These are phyloP conservation scores for Panicum virgatum DNA, from an alignment of 202 grass and related monocot species.

Conservation along the genomic window DNA sequence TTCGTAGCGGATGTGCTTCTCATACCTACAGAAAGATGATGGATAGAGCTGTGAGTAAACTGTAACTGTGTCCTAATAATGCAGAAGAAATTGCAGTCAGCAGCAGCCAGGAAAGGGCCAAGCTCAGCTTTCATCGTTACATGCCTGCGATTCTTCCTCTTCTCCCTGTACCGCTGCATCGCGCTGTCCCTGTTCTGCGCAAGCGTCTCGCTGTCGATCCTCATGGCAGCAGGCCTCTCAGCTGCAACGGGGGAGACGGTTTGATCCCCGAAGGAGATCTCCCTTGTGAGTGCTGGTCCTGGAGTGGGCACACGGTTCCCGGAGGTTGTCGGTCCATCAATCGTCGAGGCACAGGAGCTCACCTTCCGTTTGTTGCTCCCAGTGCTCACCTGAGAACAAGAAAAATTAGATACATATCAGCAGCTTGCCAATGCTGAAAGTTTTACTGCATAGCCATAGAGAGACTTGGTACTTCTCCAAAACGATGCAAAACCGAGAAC, in stretches of 20 bases:
- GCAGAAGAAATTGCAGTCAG: neutral
- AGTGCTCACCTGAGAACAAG: conserved; percentile 53
- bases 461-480: neutral
- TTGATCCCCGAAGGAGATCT: conserved; percentile 80
- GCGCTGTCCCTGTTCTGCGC: conserved; percentile 76
- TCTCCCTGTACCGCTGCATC: conserved; percentile 88
- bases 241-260: conserved; percentile 21
- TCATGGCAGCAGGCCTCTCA: conserved; percentile 40
- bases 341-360: conserved; percentile 48
- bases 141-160: conserved; percentile 91
- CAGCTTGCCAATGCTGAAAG: neutral
- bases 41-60: neutral
- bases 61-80: neutral
- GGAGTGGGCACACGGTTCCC: conserved; percentile 44
- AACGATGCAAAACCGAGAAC: conserved; percentile 14
- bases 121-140: neutral
- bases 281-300: conserved; percentile 43
- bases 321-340: conserved; percentile 54
- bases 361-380: conserved; percentile 61
- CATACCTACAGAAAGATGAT: conserved; percentile 50
- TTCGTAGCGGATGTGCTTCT: conserved; percentile 84
- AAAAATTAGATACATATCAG: conserved; percentile 1
- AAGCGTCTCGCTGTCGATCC: conserved; percentile 64
- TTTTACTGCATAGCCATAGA: neutral
- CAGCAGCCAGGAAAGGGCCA: neutral